Conservation (phyloP, 176 grass and related monocot species). For the Chrysopogon serrulatus region DNA sequence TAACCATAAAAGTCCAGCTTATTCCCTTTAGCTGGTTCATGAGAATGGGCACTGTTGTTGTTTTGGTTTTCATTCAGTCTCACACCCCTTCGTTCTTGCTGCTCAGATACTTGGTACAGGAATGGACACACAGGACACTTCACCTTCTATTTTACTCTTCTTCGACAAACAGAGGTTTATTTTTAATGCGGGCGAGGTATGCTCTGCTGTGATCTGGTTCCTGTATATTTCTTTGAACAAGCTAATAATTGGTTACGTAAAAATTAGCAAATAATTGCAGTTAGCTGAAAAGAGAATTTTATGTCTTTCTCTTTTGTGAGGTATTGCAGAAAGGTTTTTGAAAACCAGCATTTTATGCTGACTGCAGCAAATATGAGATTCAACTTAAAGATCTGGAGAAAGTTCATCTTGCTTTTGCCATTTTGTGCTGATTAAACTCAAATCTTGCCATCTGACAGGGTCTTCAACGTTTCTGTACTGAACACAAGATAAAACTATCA, state of each 20-base stretch:
- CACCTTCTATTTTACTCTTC: slow-evolving; percentile 86
- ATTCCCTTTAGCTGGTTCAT: not conserved
- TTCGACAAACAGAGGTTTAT: slow-evolving; percentile 95
- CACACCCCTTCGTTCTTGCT: slow-evolving; percentile 8
- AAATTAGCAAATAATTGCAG: not conserved
- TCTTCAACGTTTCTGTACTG: slow-evolving; percentile 92
- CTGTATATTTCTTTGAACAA: not conserved
- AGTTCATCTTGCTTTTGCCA: not conserved
- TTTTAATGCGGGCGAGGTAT: slow-evolving; percentile 98
- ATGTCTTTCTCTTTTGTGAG: not conserved
- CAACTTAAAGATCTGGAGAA: not conserved
- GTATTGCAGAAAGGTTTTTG: not conserved
- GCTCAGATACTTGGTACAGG: slow-evolving; percentile 88
- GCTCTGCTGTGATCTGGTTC: not conserved
- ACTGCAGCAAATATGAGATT: not conserved
- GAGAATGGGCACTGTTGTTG: not conserved
- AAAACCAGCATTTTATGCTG: not conserved
- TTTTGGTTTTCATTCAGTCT: not conserved
- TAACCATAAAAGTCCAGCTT: not conserved
- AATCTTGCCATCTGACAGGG: slow-evolving; percentile 54
- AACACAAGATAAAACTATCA: slow-evolving; percentile 99
- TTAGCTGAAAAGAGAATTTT: not conserved
- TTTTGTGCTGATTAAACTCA: slow-evolving; percentile 3
- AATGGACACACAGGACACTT: slow-evolving; percentile 98
- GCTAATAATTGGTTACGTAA: not conserved